phyloP scores from a whole-genome alignment of 352 stramenopile species.

The Halophytophthora polymorphica region DNA sequence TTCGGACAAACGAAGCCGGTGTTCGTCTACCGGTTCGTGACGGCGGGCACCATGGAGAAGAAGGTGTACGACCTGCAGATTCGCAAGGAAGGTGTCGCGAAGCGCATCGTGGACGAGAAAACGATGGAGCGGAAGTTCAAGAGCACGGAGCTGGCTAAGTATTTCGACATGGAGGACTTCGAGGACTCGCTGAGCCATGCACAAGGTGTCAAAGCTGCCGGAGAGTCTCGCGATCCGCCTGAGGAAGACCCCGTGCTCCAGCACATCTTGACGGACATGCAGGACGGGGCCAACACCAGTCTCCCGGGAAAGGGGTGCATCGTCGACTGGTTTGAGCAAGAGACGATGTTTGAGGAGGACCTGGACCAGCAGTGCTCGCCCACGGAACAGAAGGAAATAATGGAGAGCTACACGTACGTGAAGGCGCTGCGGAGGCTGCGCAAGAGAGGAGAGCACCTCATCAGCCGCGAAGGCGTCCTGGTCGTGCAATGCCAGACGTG shows the following conservation, averaged over 20 bases:
- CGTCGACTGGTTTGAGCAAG: constrained; percentile 86
- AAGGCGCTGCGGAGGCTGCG: constrained; percentile 63
- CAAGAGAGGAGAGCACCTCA: constrained; percentile 25
- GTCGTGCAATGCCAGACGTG: constrained; percentile 58
- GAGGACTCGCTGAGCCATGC: constrained; percentile 60
- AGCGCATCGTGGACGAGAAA: constrained; percentile 88
- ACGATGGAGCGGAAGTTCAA: constrained; percentile 84
- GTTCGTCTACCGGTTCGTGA: constrained; percentile 92
- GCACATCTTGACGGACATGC: constrained; percentile 47
- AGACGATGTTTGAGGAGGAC: constrained; percentile 90
- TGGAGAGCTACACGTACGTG: constrained; percentile 64
- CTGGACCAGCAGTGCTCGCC: constrained; percentile 74
- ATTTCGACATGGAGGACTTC: constrained; percentile 83
- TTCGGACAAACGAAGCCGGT: constrained; percentile 91
- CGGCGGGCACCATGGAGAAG: constrained; percentile 91
- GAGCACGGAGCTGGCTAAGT: constrained; percentile 75
- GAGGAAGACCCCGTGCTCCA: constrained; percentile 52
- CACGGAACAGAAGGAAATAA: constrained; percentile 69
- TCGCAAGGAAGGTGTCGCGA: constrained; percentile 86
- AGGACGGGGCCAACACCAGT: constrained; percentile 16
- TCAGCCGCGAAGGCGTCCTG: constrained; percentile 48
- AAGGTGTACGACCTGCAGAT: constrained; percentile 91
- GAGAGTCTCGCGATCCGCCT: constrained; percentile 27
- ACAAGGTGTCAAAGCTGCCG: constrained; percentile 20
- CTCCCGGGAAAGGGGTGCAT: constrained; percentile 40